Evolutionary conservation across 2,329 filamentous ascomycete species (phyloP), one percentile per base, ranked within the genome.

Genomic region (Neonectria neomacrospora): DNA sequence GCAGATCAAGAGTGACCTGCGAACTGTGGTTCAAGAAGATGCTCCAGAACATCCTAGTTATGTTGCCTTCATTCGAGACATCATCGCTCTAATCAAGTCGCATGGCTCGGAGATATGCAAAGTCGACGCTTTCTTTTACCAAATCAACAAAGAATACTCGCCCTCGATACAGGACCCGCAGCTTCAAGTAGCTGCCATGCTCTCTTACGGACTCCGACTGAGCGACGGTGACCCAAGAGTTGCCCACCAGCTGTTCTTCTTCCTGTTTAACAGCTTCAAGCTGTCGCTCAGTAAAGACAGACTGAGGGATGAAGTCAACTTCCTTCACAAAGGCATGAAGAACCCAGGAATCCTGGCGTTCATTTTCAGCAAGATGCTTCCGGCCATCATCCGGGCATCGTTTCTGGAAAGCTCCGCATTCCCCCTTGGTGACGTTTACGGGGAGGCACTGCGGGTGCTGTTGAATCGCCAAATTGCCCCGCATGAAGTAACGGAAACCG

Each of bases 251-350:
- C 79, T 88, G 3, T 89, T 88, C 70, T 84, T 84, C 72, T 85
- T 86, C 61, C 77, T 89, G 2, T 84, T 83, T 70, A 85, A 85
- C 67, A 87, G 84, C 73, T 86, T 87, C 72, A 87, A 87, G 70
- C 76, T 83, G 55, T 83, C 85, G 0, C 72, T 88, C 3, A 80
- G 80, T 45, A 83, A 83, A 60, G 78, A 82, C 59, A 81, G 79
- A 54, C 77, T 88, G n/a, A 71, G 71, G 6, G 79, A 82, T 6
- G 83, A 88, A 68, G 74, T 79, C 28, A 67, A 61, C 5, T 81
- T 87, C 54, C 68, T 88, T 20, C 75, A 75, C 37, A 78, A 78
- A 57, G 84, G 83, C n/a, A 82, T 88, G 81, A 76, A 73, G n/a
- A 79, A 83, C 42, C 55, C 62, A 8, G 73, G 72, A 2, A 79